Evolutionary conservation across 768 basidiomycete genomes (phyloP), one percentile per base, ranked within the genome.

Genomic region (Lactifluus piperatus): DNA sequence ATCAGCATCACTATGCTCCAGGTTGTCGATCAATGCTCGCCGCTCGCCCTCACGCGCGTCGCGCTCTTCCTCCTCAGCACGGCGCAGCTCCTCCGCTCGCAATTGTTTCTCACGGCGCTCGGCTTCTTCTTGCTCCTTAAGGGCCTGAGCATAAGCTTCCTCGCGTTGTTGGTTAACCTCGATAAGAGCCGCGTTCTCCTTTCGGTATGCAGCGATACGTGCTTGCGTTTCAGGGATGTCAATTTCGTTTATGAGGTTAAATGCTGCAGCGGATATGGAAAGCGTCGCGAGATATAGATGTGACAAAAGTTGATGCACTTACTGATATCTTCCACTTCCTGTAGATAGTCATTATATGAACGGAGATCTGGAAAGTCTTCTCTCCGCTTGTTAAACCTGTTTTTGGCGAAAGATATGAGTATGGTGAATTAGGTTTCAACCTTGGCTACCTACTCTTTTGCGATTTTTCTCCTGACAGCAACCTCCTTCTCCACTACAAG

Each of bases 401-500:
- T 46, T 41, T 37, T 14, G 30, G 29, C 32, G 10, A 34, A 26
- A 24, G 2, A 24, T 22, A 24, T 45, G 30, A 52, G 51, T 18
- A 9, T 18, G 16, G 7, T 13, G 5, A 0, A 43, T n/a, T 44
- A 41, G n/a, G n/a, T 20, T 24, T 29, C 22, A 54, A 20, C 9
- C 14, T 26, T 7, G 7, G 5, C 29, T 14, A 72, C 84, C 45
- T 65, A 94, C 94, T 94, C 88, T 77, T 91, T 93, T 0, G 88
- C 86, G 65, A 97, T 84, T 62, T 94, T 78, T 67, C 90, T 78
- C 55, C 97, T 76, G 10, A 97, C 80, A 6, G 90, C 86, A 2
- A 98, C 91, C 73, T 99, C 97, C 68, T 94, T 94, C 73, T 97
- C 94, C 1, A 97, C 93, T 0, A 79, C 80, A 30, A 97, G 78